phyloP scores from a whole-genome alignment of 1,284 basidiomycete genomes.

The Bondarzewia mesenterica region DNA sequence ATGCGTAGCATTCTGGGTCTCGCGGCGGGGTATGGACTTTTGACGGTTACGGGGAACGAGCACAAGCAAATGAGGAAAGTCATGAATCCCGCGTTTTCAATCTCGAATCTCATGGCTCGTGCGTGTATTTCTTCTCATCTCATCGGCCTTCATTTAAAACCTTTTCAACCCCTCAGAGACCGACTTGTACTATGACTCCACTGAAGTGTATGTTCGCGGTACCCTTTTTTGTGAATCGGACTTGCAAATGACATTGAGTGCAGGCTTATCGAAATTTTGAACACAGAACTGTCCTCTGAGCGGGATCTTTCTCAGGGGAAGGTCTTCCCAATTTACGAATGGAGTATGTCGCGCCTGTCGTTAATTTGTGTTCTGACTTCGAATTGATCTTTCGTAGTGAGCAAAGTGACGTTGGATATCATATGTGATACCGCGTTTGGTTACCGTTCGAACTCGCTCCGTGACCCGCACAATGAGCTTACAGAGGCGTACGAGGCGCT shows the following conservation, averaged over 20 bases:
- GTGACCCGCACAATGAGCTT: conserved; percentile 37
- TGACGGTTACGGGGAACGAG: conserved; percentile 39
- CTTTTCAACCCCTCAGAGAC: too few relatives aligned
- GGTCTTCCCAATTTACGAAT: conserved; percentile 34
- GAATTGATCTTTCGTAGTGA: conserved; percentile 25
- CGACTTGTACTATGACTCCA: conserved; percentile 39
- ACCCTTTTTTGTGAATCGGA: not conserved
- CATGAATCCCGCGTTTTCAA: conserved; percentile 43
- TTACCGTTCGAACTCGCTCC: conserved; percentile 37
- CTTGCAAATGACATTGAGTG: not conserved
- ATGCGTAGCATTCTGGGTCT: conserved; percentile 33
- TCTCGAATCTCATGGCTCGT: conserved; percentile 37
- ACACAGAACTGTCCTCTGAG: conserved; percentile 22
- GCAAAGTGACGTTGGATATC: conserved; percentile 43
- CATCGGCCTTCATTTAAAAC: not conserved
- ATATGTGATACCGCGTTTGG: conserved; percentile 43
- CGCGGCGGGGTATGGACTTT: conserved; percentile 35
- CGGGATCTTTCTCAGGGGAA: conserved; percentile 20
- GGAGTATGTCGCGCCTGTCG: too few relatives aligned
- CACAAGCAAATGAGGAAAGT: conserved; percentile 40
- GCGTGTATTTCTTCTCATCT: conserved; percentile 16
- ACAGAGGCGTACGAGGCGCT: conserved; percentile 37
- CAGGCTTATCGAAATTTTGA: conserved; percentile 33
- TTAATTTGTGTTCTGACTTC: too few relatives aligned
- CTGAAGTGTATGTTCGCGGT: conserved; percentile 28